Evolutionary conservation across 768 basidiomycete species (phyloP).

Genomic region (Mrakia frigida): DNA sequence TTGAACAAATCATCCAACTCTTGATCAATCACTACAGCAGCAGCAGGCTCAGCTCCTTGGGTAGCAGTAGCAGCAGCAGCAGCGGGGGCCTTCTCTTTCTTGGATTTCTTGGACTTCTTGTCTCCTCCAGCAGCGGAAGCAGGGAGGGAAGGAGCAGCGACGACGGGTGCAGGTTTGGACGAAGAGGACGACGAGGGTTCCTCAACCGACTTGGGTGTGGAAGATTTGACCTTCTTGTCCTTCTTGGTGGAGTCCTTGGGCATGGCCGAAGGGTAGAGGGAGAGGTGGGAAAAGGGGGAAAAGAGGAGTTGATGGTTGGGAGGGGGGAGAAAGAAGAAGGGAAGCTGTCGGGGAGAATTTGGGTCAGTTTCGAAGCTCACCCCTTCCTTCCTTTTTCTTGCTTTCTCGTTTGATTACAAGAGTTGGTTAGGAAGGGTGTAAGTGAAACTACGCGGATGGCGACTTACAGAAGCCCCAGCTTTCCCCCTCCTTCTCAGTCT

Average conservation of each 20-base stretch:
- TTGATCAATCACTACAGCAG: conserved; percentile 15
- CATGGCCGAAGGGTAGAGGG: conserved; percentile 7
- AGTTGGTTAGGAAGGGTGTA: too few species aligned
- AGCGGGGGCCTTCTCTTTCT: conserved; percentile 14
- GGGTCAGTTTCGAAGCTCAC: too few species aligned
- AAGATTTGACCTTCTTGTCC: conserved; percentile 7
- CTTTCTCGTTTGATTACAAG: too few species aligned
- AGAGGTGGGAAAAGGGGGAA: not conserved
- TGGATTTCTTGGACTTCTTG: conserved; percentile 30
- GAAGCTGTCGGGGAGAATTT: not conserved
- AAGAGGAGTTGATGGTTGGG: not conserved
- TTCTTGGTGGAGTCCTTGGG: conserved; percentile 25
- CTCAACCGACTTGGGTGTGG: not conserved
- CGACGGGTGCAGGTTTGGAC: conserved; percentile 3
- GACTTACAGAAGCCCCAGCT: too few species aligned
- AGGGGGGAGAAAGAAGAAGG: not conserved
- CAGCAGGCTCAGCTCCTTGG: not conserved
- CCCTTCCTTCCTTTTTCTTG: too few species aligned
- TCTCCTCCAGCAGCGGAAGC: not conserved
- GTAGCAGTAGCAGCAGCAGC: not conserved
- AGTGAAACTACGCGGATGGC: too few species aligned
- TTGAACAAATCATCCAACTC: conserved; percentile 33
- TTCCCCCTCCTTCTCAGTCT: too few species aligned
- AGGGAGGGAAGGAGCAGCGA: not conserved
- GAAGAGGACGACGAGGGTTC: not conserved